Base-by-base conservation (phyloP, 371 early-diverging fungal species). In the Mucor piriformis region DNA sequence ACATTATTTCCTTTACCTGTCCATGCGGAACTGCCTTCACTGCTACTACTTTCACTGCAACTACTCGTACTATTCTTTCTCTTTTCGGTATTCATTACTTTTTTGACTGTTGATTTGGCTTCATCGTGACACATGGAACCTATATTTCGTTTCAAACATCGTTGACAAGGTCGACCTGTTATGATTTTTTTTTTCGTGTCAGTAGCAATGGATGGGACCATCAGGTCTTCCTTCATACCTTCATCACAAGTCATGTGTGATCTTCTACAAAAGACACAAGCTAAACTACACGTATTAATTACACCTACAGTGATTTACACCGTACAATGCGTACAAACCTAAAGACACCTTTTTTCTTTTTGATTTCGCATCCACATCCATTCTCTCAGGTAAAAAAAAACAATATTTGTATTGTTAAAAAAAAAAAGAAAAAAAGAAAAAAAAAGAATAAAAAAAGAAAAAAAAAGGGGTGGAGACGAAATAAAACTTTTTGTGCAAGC, bases 201-300 rank as follows among this genome's bases (percentile, higher is more conserved):
- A n/a, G n/a, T n/a, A n/a, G n/a, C n/a, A n/a, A n/a, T n/a, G n/a
- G n/a, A n/a, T n/a, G n/a, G n/a, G 33, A 4, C 40, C 6, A 15
- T 23, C 6, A 24, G 16, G 16, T 3, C n/a, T 25, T 21, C 5
- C 24, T 48, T 20, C 33, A 57, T 54, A 54, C 55, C 55, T 33
- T 44, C 33, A 18, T 90, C 85, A 73, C 89, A 88, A 35, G 89
- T 87, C 90, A 89, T 88, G 65, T 90, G 90, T 16, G 89, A 88
- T 66, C 88, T 74, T 67, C 88, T 79, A 61, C 90, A 90, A 61
- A 85, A 88, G 24, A 89, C 87, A 54, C 90, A 90, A 16, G 89
- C 90, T 83, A 32, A 27, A 32, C 32, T 42, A 35, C 33, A 47
- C 23, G 35, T 42, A 33, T 35, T 59, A 27, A 34, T 51, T 44